Conservation (phyloP, 2,329 filamentous ascomycete genomes). For the Aspergillus persii region DNA sequence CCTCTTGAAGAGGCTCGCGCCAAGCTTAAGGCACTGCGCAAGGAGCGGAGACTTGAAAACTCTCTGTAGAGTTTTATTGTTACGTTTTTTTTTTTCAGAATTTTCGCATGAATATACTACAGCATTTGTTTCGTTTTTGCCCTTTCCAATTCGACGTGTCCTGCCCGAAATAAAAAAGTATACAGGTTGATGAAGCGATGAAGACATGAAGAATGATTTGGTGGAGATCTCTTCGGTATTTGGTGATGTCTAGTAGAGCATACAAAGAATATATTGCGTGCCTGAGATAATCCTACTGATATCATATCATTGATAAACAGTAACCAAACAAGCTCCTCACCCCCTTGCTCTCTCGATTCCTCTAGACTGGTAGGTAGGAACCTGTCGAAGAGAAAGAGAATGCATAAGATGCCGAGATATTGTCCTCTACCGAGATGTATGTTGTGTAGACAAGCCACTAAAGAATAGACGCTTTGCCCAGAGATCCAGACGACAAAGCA, state of each 20-base stretch:
- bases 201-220: background rate
- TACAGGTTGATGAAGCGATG: slow-evolving; percentile 4
- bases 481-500: background rate
- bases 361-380: too few relatives aligned
- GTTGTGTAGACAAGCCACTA: too few relatives aligned
- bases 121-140: background rate
- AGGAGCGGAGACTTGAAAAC: slow-evolving; percentile 46
- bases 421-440: too few relatives aligned
- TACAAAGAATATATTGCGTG: background rate
- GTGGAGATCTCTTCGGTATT: background rate
- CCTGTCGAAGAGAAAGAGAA: too few relatives aligned
- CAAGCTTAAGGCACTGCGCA: slow-evolving; percentile 50
- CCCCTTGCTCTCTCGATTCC: too few relatives aligned
- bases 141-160: background rate
- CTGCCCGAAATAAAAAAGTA: background rate
- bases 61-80: slow-evolving; percentile 28
- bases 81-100: background rate
- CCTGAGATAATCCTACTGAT: too few relatives aligned
- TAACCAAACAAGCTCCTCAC: too few relatives aligned
- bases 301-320: too few relatives aligned
- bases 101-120: background rate
- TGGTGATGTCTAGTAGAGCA: background rate
- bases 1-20: slow-evolving; percentile 58
- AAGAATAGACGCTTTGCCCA: too few relatives aligned
- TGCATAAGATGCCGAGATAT: too few relatives aligned